A percentile compares a stretch with the other conserved stretches of the same genome.
Conservation (phyloP, 805 yeast genomes). For the Starmera amethionina region DNA sequence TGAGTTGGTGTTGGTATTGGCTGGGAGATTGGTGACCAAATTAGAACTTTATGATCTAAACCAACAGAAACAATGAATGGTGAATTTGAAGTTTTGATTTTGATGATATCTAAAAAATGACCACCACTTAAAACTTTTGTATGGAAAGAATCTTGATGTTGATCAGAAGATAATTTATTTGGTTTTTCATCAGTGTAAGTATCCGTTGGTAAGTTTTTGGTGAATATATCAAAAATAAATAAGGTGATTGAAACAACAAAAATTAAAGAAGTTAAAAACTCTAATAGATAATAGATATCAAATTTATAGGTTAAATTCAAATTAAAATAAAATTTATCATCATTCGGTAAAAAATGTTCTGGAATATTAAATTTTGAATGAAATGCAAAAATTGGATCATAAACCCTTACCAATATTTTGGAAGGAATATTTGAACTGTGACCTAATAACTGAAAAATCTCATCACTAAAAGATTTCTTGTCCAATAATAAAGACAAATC, state of each 20-base stretch:
- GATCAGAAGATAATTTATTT: conserved; percentile 5
- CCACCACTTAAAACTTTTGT: conserved; percentile 37
- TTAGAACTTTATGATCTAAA: conserved; percentile 57
- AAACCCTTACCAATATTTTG: conserved; percentile 12
- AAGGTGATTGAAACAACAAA: conserved; percentile 42
- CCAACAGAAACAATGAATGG: conserved; percentile 66
- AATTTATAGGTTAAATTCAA: conserved; percentile 28
- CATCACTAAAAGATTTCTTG: conserved; percentile 11
- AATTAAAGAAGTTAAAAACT: conserved; percentile 39
- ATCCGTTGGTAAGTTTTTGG: conserved; percentile 13
- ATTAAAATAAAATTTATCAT: conserved; percentile 1
- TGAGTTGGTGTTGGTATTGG: conserved; percentile 38
- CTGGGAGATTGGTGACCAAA: conserved; percentile 60
- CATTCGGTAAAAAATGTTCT: neutral
- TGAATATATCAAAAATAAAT: conserved; percentile 31
- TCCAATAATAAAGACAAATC: conserved; percentile 5
- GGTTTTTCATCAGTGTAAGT: conserved; percentile 9
- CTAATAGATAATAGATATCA: conserved; percentile 44
- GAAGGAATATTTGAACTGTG: conserved; percentile 4
- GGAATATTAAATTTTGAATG: neutral
- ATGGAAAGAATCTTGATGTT: conserved; percentile 15
- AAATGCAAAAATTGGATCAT: conserved; percentile 18
- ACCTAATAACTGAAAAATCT: conserved; percentile 6
- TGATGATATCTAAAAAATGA: conserved; percentile 55
- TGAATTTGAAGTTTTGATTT: conserved; percentile 44